These are phyloP conservation scores for Teunomyces stri DNA, from an alignment of 805 yeast genomes.

Conservation along the genomic window DNA sequence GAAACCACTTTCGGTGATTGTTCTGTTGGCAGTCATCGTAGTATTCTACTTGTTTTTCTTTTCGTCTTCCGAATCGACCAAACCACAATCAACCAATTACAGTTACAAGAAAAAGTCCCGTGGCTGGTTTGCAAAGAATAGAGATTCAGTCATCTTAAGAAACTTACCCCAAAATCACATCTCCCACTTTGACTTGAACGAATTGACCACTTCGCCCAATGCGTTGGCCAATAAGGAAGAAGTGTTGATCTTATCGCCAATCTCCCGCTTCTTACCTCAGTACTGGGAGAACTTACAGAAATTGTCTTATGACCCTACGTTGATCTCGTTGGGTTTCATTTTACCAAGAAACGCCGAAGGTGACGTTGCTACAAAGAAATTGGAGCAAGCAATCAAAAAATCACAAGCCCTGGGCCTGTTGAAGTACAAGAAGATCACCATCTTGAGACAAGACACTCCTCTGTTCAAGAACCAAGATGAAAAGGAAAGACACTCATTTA, in stretches of 20 bases:
- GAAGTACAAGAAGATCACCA: slow-evolving; percentile 79
- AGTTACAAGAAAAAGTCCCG: slow-evolving; percentile 43
- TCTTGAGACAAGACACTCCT: slow-evolving; percentile 86
- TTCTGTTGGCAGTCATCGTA: slow-evolving; percentile 44
- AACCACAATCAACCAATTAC: slow-evolving; percentile 35
- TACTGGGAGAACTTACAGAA: slow-evolving; percentile 84
- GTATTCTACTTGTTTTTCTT: slow-evolving; percentile 44
- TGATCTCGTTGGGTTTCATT: slow-evolving; percentile 87
- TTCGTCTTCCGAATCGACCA: slow-evolving; percentile 11
- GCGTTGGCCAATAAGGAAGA: slow-evolving; percentile 77
- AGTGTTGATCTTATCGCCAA: slow-evolving; percentile 84
- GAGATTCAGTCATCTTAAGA: slow-evolving; percentile 55
- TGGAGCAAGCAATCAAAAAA: slow-evolving; percentile 73
- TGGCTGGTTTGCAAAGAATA: slow-evolving; percentile 50
- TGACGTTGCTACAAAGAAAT: slow-evolving; percentile 65
- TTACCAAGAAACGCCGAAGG: slow-evolving; percentile 83
- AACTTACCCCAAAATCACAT: slow-evolving; percentile 71
- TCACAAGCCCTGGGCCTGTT: slow-evolving; percentile 60
- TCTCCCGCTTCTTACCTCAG: slow-evolving; percentile 78
- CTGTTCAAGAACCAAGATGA: slow-evolving; percentile 74
- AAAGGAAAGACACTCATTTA: slow-evolving; percentile 85
- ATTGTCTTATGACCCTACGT: slow-evolving; percentile 78
- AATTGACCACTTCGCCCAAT: slow-evolving; percentile 64
- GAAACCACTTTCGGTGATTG: slow-evolving; percentile 49
- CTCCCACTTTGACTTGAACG: slow-evolving; percentile 81